phyloP scores from a whole-genome alignment of 2,329 filamentous ascomycete genomes.

The Colletotrichum simmondsii region DNA sequence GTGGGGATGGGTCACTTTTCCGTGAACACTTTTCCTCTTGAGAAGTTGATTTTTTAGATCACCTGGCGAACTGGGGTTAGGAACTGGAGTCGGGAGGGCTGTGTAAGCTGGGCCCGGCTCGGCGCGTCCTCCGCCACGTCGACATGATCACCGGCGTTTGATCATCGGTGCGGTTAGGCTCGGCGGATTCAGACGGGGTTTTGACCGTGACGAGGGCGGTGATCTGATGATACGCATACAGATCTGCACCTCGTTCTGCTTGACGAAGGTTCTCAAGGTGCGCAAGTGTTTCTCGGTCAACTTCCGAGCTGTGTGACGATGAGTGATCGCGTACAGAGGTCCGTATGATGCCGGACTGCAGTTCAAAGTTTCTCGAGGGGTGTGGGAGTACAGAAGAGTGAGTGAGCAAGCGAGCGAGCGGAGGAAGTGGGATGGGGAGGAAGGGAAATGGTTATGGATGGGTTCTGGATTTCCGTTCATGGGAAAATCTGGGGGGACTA shows the following conservation, averaged over 20 bases:
- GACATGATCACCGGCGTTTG: background rate
- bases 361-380: background rate
- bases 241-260: background rate
- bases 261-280: background rate
- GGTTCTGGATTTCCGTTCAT: slow-evolving; percentile 2
- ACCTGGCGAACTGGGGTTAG: background rate
- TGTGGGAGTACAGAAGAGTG: background rate
- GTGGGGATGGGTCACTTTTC: background rate
- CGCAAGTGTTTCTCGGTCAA: background rate
- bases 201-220: background rate
- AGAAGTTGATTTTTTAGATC: background rate
- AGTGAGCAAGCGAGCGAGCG: background rate
- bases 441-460: background rate
- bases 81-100: background rate
- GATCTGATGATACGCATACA: background rate
- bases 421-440: background rate
- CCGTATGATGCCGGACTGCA: background rate
- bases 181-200: background rate
- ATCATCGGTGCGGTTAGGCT: background rate
- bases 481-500: slow-evolving; percentile 19
- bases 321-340: background rate
- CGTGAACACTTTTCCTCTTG: background rate
- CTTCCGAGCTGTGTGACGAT: background rate
- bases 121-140: background rate
- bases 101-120: background rate